Conservation (phyloP, 2,329 filamentous ascomycete genomes). For the Phyllosticta citribraziliensis region DNA sequence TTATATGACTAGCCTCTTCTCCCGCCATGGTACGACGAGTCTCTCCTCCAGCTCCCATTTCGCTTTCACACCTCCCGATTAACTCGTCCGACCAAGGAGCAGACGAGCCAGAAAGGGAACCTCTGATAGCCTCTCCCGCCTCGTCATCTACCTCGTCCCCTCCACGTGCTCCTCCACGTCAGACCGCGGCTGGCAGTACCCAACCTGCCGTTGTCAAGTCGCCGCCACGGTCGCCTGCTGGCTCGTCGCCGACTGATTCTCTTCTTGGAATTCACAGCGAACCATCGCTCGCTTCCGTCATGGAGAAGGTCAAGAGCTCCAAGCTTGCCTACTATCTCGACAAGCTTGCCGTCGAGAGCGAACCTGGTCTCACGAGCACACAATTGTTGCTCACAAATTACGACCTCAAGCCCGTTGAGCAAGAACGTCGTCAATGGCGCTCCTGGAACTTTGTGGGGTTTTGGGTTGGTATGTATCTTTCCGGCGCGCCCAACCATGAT, state of each 20-base stretch:
- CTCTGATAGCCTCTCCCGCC: not conserved
- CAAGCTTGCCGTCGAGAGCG: slow-evolving; percentile 62
- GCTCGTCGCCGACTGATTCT: not conserved
- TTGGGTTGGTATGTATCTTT: slow-evolving; percentile 51
- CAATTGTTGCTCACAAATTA: slow-evolving; percentile 84
- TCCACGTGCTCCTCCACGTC: slow-evolving; percentile 5
- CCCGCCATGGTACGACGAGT: not conserved
- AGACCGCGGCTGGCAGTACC: not conserved
- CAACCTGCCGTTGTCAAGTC: not conserved
- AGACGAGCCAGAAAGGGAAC: slow-evolving; percentile 2
- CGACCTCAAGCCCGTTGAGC: slow-evolving; percentile 72
- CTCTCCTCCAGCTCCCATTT: not conserved
- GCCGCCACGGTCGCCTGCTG: not conserved
- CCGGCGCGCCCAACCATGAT: not conserved
- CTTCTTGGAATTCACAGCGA: not conserved
- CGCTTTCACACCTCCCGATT: not conserved
- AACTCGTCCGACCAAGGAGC: not conserved
- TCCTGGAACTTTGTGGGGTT: slow-evolving; percentile 83
- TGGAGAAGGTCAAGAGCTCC: slow-evolving; percentile 32
- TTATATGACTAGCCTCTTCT: not conserved
- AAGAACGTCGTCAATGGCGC: slow-evolving; percentile 70
- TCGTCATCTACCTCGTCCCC: not conserved
- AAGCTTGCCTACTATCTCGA: slow-evolving; percentile 31
- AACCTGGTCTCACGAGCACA: slow-evolving; percentile 64
- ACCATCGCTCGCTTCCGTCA: slow-evolving; percentile 13